phyloP scores from a whole-genome alignment of 768 basidiomycete species.

The Tephrocybe sp. region DNA sequence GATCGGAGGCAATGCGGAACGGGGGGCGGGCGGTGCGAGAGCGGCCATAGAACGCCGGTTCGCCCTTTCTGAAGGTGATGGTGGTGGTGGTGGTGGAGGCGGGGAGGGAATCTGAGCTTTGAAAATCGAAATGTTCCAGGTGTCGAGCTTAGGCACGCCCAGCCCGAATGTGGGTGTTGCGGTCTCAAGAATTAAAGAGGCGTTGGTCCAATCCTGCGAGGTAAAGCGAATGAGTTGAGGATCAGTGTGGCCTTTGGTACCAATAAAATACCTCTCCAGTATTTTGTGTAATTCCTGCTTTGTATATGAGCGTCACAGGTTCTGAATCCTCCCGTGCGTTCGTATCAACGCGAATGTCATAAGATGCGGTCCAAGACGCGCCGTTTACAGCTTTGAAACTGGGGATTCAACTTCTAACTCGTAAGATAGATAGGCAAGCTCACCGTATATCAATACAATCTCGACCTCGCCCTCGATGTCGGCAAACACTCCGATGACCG shows the following conservation, averaged over 20 bases:
- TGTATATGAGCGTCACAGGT: slow-evolving; percentile 33
- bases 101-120: not conserved
- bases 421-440: not conserved
- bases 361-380: slow-evolving; percentile 29
- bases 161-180: slow-evolving; percentile 35
- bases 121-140: slow-evolving; percentile 23
- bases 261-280: slow-evolving; percentile 33
- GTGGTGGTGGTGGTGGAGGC: not conserved
- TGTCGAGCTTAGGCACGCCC: slow-evolving; percentile 26
- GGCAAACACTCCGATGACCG: slow-evolving; percentile 23
- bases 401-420: not conserved
- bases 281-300: slow-evolving; percentile 33
- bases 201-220: slow-evolving; percentile 33
- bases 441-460: slow-evolving; percentile 30
- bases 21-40: not conserved
- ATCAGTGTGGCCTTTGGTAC: not conserved
- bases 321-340: slow-evolving; percentile 21
- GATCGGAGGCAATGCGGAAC: not conserved
- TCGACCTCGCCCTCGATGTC: slow-evolving; percentile 26
- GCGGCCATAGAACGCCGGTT: no score
- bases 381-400: slow-evolving; percentile 4
- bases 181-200: slow-evolving; percentile 37
- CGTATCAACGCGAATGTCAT: slow-evolving; percentile 38
- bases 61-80: not conserved
- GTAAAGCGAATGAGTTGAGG: not conserved